A percentile compares a stretch with the other conserved stretches of the same genome.
Conservation (phyloP, 306 rosid species). For the Glycine latifolia region DNA sequence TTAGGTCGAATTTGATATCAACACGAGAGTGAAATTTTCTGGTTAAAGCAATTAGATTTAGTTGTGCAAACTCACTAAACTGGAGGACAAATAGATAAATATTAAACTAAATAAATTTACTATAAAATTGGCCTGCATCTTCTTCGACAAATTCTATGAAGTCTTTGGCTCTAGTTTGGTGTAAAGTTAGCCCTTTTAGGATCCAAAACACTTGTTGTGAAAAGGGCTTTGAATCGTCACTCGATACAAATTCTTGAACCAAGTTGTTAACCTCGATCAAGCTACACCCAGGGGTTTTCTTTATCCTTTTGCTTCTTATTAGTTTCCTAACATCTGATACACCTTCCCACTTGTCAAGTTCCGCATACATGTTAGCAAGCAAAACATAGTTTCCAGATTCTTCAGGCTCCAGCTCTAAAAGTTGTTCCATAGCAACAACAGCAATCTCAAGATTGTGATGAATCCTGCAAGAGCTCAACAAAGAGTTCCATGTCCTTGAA, state of each 20-base stretch:
- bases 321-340: slow-evolving; percentile 71
- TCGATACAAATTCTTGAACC: slow-evolving; percentile 70
- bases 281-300: slow-evolving; percentile 83
- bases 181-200: slow-evolving; percentile 54
- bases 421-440: slow-evolving; percentile 64
- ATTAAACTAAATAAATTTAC: neutral
- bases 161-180: slow-evolving; percentile 46
- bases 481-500: slow-evolving; percentile 85
- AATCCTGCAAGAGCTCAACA: slow-evolving; percentile 77
- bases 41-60: neutral
- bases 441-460: slow-evolving; percentile 74
- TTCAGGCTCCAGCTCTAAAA: slow-evolving; percentile 77
- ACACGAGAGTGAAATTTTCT: neutral
- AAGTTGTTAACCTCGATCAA: slow-evolving; percentile 66
- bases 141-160: slow-evolving; percentile 37
- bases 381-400: slow-evolving; percentile 83
- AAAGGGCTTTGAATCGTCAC: slow-evolving; percentile 66
- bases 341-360: slow-evolving; percentile 76
- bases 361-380: slow-evolving; percentile 81
- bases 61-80: neutral
- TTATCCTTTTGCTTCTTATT: slow-evolving; percentile 63
- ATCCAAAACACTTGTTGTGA: slow-evolving; percentile 61
- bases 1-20: slow-evolving; percentile 6
- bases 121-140: slow-evolving; percentile 5
- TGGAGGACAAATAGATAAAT: neutral